Evolutionary conservation across 2,329 filamentous ascomycete genomes (phyloP).

Genomic region (Neoarthrinium moseri): DNA sequence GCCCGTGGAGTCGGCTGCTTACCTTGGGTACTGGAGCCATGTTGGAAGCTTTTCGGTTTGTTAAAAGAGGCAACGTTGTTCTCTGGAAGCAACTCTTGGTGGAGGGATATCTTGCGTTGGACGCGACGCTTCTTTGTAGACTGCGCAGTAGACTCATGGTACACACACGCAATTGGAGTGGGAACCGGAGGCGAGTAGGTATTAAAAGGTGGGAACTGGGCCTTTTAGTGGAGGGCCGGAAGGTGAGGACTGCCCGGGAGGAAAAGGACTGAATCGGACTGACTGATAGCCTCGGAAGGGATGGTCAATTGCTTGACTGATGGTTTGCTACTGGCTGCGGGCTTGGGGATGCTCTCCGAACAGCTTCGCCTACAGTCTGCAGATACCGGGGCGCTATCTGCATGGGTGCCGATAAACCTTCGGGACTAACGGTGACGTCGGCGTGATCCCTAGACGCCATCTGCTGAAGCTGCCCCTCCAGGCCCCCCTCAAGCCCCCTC

Average conservation of each 20-base stretch:
- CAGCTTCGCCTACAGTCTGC: no score
- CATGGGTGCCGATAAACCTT: neutral
- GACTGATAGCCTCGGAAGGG: no score
- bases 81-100: constrained; percentile 26
- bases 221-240: constrained; percentile 8
- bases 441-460: neutral
- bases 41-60: constrained; percentile 25
- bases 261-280: no score
- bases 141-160: constrained; percentile 25
- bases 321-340: no score
- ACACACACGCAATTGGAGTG: constrained; percentile 5
- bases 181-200: neutral
- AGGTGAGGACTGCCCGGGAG: no score
- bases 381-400: no score
- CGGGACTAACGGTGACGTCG: neutral
- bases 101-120: constrained; percentile 20
- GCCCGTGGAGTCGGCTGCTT: neutral
- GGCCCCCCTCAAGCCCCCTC: no score
- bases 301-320: neutral
- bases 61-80: constrained; percentile 25
- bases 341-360: no score
- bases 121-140: constrained; percentile 21
- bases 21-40: constrained; percentile 20
- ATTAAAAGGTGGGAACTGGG: constrained; percentile 6
- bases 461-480: no score